Percentiles rank a stretch among this genome's conserved stretches.
phyloP scores from a whole-genome alignment of 2,329 filamentous ascomycete species.

The Orbilia blumenaviensis region DNA sequence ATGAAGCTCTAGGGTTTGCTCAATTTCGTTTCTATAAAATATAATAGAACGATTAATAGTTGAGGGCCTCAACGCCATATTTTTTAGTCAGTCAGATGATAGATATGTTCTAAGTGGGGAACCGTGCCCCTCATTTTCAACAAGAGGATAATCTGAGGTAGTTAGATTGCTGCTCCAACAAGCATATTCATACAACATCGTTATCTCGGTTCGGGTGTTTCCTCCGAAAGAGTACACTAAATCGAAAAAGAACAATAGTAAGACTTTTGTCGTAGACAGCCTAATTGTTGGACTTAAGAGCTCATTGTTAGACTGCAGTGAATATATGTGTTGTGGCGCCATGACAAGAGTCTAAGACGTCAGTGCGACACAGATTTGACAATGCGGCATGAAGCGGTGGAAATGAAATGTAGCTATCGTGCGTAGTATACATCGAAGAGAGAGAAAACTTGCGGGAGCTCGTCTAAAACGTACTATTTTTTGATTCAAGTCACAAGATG shows the following conservation, averaged over 20 bases:
- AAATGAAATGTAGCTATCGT: conserved; percentile 18
- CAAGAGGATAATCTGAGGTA: background rate
- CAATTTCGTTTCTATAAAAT: background rate
- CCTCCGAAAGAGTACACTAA: conserved; percentile 14
- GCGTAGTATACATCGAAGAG: background rate
- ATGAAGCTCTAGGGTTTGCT: background rate
- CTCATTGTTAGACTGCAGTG: background rate
- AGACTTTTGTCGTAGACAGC: background rate
- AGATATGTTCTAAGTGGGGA: background rate
- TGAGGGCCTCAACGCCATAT: conserved; percentile 3
- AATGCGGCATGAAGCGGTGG: conserved; percentile 16
- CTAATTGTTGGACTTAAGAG: background rate
- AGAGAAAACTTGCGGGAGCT: background rate
- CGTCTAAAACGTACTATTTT: background rate
- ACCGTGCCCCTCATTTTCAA: background rate
- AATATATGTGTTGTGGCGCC: background rate
- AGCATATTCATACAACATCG: conserved; percentile 6
- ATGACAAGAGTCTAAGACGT: conserved; percentile 11
- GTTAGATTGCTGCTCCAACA: background rate
- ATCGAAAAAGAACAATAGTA: background rate
- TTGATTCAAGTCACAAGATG: background rate
- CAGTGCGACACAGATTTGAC: conserved; percentile 5
- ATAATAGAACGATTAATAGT: background rate
- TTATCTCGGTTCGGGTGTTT: conserved; percentile 25
- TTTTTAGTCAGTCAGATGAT: conserved; percentile 1